Base-by-base conservation (phyloP, 768 basidiomycete species). In the Stropharia rugosoannulata region DNA sequence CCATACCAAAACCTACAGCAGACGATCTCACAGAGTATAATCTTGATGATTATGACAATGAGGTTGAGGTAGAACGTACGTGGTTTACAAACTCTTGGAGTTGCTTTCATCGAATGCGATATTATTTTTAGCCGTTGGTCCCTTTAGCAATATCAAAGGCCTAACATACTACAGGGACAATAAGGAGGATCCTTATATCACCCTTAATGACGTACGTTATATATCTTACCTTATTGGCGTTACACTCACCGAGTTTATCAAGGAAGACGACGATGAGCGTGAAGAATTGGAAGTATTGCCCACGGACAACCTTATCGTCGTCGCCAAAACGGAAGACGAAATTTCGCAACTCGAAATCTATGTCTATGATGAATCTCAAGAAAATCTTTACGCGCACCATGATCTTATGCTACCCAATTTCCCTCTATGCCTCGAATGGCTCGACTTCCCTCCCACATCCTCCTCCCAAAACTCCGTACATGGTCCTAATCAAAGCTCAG, bases 381-480 rank as follows among this genome's bases (percentile, higher is more conserved):
- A 95, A 68, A 93, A 93, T 68, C 82, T 98, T 41, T 98, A 95
- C 68, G 90, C 89, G 38, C 97, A 98, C 69, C 97, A 99, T 72
- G 97, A 99, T 70, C 81, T 98, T 69, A 93, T 99, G 87, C 83
- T 99, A 29, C 95, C 96, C 60, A 93, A 93, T 61, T 95, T 98
- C 72, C 97, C 97, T 8, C 87, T 99, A 56, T 98, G 96, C 64
- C 90, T 99, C 55, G 97, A 99, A 79, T 99, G 97, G 97, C 87
- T 98, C 56, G 93, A 98, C 69, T 98, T 94, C 71, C 83, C 88
- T n/a, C 91, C 93, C 19, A 72, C 86, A 57, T 73, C 86, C 54
- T 69, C 79, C 25, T 76, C 77, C 22, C 65, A 65, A 40, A 47
- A 58, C 35, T 61, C 74, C 56, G 59, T 70, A 62, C 56, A 70